Evolutionary conservation across 768 basidiomycete species (phyloP).

Genomic region (Russula dissimulans): DNA sequence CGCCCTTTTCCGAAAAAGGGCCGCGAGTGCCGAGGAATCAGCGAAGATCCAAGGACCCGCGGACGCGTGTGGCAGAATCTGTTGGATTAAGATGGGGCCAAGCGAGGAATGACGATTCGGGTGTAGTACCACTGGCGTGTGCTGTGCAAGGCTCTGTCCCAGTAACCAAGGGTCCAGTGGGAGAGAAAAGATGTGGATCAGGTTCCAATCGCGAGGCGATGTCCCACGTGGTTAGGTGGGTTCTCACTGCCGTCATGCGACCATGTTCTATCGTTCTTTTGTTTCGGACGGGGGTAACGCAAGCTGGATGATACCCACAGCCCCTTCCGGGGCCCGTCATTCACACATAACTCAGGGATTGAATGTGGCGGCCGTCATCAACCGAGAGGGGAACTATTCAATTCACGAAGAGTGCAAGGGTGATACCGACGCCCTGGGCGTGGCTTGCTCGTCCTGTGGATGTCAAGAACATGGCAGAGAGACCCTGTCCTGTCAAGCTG

Average conservation of each 20-base stretch:
- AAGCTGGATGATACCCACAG: background rate
- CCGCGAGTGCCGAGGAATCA: too few species aligned
- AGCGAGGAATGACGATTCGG: background rate
- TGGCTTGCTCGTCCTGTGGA: background rate
- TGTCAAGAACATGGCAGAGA: background rate
- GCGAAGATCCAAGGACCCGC: too few species aligned
- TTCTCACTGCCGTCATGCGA: background rate
- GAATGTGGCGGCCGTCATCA: background rate
- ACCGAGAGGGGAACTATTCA: too few species aligned
- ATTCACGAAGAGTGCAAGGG: too few species aligned
- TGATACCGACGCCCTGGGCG: background rate
- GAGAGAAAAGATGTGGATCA: background rate
- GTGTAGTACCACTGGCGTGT: too few species aligned
- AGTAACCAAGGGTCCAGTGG: background rate
- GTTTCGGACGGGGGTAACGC: background rate
- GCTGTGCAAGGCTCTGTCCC: background rate
- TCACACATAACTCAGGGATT: background rate
- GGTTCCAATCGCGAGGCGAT: background rate
- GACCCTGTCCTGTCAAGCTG: background rate
- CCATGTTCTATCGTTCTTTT: background rate
- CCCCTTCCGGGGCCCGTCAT: too few species aligned
- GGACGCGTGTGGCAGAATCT: too few species aligned
- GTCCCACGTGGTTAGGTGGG: background rate
- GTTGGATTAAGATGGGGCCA: too few species aligned
- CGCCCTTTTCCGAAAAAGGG: too few species aligned